phyloP scores from a whole-genome alignment of 2,329 filamentous ascomycete genomes.

The Balansia obtecta region DNA sequence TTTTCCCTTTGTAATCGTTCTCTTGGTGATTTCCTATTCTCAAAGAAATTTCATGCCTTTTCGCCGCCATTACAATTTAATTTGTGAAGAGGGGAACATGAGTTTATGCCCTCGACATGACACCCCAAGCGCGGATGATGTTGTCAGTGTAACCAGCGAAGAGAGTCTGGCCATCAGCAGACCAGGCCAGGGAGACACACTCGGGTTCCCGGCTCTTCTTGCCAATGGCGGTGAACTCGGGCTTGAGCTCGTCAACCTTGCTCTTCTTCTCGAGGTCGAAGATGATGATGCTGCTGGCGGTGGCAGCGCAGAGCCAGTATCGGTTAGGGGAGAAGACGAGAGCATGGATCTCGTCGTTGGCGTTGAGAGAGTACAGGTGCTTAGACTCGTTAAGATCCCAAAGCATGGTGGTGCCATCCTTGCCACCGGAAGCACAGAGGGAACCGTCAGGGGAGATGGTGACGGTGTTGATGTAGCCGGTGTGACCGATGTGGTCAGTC shows the following conservation, averaged over 20 bases:
- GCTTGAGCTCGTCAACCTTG: conserved; percentile 99
- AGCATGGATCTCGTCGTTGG: conserved; percentile 99
- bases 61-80: background rate
- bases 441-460: conserved; percentile 99
- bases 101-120: conserved; percentile 80
- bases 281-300: conserved; percentile 97
- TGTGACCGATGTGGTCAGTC: conserved; percentile 99
- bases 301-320: conserved; percentile 99
- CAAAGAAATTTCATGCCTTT: background rate
- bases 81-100: conserved; percentile 10
- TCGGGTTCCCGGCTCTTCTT: conserved; percentile 99
- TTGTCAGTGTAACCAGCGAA: conserved; percentile 99
- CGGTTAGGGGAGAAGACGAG: conserved; percentile 99
- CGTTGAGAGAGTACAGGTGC: conserved; percentile 99
- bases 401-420: conserved; percentile 99
- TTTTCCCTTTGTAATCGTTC: background rate
- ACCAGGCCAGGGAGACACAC: conserved; percentile 96
- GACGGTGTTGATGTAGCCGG: conserved; percentile 99
- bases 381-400: conserved; percentile 99
- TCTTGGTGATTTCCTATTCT: background rate
- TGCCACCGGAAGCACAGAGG: conserved; percentile 96
- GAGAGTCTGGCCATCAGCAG: conserved; percentile 94
- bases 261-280: conserved; percentile 99
- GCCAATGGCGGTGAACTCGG: conserved; percentile 91
- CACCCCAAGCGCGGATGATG: conserved; percentile 95